Evolutionary conservation across 2,329 filamentous ascomycete genomes (phyloP).

Genomic region (Neophaeococcomyces aloes): DNA sequence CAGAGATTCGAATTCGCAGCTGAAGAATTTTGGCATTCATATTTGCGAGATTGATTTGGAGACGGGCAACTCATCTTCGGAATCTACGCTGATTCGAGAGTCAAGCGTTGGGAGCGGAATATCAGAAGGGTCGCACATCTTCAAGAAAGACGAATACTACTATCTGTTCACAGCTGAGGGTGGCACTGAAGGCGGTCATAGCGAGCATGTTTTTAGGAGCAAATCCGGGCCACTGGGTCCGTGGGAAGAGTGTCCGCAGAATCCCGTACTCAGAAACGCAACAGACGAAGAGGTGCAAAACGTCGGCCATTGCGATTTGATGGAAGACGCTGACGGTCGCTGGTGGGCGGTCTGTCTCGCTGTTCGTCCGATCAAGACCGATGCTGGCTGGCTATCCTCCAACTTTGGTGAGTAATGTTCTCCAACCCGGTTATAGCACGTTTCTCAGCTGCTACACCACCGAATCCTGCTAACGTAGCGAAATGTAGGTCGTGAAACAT

Average conservation of each 20-base stretch:
- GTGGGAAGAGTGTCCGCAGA: slow-evolving; percentile 33
- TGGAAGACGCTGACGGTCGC: slow-evolving; percentile 15
- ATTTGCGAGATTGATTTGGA: slow-evolving; percentile 24
- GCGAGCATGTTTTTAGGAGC: slow-evolving; percentile 36
- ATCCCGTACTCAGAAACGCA: slow-evolving; percentile 39
- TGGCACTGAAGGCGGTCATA: slow-evolving; percentile 41
- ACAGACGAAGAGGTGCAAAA: slow-evolving; percentile 21
- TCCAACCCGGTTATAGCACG: background rate
- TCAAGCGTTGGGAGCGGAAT: slow-evolving; percentile 27
- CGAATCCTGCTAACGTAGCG: background rate
- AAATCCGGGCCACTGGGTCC: slow-evolving; percentile 38
- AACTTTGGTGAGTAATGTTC: slow-evolving; percentile 30
- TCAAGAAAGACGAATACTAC: slow-evolving; percentile 42
- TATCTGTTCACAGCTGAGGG: slow-evolving; percentile 47
- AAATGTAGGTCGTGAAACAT: slow-evolving; percentile 27
- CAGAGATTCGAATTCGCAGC: slow-evolving; percentile 9
- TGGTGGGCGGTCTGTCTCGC: slow-evolving; percentile 22
- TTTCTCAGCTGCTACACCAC: too few relatives aligned
- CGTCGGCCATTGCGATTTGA: slow-evolving; percentile 21
- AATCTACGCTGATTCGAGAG: slow-evolving; percentile 33
- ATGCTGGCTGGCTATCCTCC: slow-evolving; percentile 29
- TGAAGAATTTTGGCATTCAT: background rate
- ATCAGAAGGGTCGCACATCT: slow-evolving; percentile 47
- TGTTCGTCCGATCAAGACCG: slow-evolving; percentile 11
- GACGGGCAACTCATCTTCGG: slow-evolving; percentile 26